phyloP scores from a whole-genome alignment of 2,329 filamentous ascomycete genomes.

The Teratosphaeria gauchensis region DNA sequence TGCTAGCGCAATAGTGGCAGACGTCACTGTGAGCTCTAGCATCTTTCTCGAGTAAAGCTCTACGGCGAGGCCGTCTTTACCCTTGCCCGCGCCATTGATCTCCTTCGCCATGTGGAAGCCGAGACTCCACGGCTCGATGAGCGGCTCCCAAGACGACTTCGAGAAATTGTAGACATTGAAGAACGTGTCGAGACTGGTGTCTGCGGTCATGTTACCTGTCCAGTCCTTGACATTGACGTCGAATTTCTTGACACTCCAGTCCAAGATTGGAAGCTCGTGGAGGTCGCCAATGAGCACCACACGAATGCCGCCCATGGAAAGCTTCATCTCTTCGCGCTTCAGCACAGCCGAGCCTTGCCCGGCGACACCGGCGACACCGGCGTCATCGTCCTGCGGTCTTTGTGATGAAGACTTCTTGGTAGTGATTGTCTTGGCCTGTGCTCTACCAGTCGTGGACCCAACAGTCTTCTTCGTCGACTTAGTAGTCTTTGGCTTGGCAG shows the following conservation, averaged over 20 bases:
- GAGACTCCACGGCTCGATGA: slow-evolving; percentile 94
- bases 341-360: slow-evolving; percentile 43
- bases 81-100: slow-evolving; percentile 32
- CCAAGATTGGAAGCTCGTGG: slow-evolving; percentile 89
- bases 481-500: slow-evolving; percentile 27
- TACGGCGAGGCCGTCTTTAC: slow-evolving; percentile 65
- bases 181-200: slow-evolving; percentile 86
- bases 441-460: slow-evolving; percentile 29
- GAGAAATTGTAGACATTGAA: slow-evolving; percentile 98
- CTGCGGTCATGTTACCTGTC: slow-evolving; percentile 77
- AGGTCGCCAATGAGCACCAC: slow-evolving; percentile 91
- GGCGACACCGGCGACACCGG: slow-evolving; percentile 35
- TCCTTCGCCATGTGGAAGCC: slow-evolving; percentile 80
- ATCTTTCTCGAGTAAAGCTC: slow-evolving; percentile 82
- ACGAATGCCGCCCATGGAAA: slow-evolving; percentile 77
- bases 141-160: slow-evolving; percentile 94
- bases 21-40: slow-evolving; percentile 86
- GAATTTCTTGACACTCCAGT: slow-evolving; percentile 87
- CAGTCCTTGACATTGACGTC: slow-evolving; percentile 78
- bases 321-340: slow-evolving; percentile 71
- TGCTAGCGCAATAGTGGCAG: slow-evolving; percentile 82
- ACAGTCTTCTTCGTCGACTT: slow-evolving; percentile 35
- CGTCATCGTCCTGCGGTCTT: slow-evolving; percentile 25
- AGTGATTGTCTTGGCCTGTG: slow-evolving; percentile 38
- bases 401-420: slow-evolving; percentile 39